Evolutionary conservation across 495 filamentous ascomycete genomes (phyloP).

Genomic region (Elasticomyces elasticus): DNA sequence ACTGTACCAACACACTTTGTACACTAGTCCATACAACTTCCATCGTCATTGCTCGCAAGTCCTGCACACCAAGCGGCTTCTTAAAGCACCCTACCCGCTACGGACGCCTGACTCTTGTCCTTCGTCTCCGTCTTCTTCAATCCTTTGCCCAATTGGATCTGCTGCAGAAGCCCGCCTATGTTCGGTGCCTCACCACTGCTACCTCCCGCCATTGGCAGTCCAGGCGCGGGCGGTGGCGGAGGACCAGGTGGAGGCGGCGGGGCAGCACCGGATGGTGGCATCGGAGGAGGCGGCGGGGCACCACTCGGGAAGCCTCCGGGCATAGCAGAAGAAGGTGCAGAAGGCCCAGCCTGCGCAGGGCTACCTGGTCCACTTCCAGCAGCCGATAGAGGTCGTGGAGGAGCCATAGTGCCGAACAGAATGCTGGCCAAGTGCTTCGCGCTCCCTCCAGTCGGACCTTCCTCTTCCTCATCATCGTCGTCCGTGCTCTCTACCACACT

Average conservation of each 20-base stretch:
- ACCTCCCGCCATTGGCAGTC: slow-evolving; percentile 25
- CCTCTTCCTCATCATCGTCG: slow-evolving; percentile 52
- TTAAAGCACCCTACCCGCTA: slow-evolving; percentile 60
- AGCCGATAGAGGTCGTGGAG: slow-evolving; percentile 63
- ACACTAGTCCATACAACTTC: too few relatives aligned
- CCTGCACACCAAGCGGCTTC: background rate
- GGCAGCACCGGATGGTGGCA: slow-evolving; percentile 42
- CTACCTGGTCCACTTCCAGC: slow-evolving; percentile 8
- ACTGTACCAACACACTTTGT: too few relatives aligned
- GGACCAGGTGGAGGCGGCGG: slow-evolving; percentile 44
- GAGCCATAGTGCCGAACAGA: slow-evolving; percentile 94
- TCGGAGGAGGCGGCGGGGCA: slow-evolving; percentile 43
- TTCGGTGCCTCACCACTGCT: slow-evolving; percentile 29
- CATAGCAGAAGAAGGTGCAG: slow-evolving; percentile 23
- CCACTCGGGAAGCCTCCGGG: slow-evolving; percentile 12
- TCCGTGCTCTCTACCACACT: slow-evolving; percentile 59
- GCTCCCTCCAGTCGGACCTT: slow-evolving; percentile 62
- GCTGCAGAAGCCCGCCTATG: slow-evolving; percentile 58
- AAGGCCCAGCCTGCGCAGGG: slow-evolving; percentile 20
- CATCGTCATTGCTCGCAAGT: too few relatives aligned
- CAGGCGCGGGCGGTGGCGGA: slow-evolving; percentile 34
- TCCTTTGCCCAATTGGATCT: slow-evolving; percentile 68
- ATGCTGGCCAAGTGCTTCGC: slow-evolving; percentile 85
- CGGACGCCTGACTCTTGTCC: slow-evolving; percentile 61
- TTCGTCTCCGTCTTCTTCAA: slow-evolving; percentile 78